Base-by-base conservation (phyloP, 73 alveolate species). In the Paramecium caudatum region DNA sequence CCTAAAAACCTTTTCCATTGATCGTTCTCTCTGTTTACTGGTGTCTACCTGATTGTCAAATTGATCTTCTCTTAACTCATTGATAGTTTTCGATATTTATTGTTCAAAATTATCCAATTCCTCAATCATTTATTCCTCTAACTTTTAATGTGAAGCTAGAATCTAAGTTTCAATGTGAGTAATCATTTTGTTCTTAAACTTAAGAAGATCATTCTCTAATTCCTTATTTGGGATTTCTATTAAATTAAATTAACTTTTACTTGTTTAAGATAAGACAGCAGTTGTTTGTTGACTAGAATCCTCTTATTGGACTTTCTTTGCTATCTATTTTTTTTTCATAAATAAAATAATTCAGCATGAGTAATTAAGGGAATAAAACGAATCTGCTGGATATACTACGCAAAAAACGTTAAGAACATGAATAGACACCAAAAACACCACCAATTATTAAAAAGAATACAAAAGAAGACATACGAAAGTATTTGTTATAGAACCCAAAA, bases 1-100 rank as follows among this genome's bases (percentile, higher is more conserved):
- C 80, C 45, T 55, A 15, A 65, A 65, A 2, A 65, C 49, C 39
- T 65, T 65, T 23, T 65, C 83, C 83, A 65, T 65, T 65, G 27
- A 65, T 65, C 48, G 19, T 33, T 65, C 83, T 15, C 15, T 10
- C 27, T 30, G 83, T 5, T 65, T 30, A 32, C 8, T 65, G 13
- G 19, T 25, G 34, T 49, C 17, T 32, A 65, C 49, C 17, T 33
- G 27, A 49, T 65, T 36, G 47, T 33, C 83, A 65, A 32, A 65
- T 33, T 65, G 33, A 30, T 65, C 83, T 8, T 65, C 83, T 65
- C 83, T 65, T 33, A 65, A 33, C n/a, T 65, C 30, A 36, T 65
- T 34, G 30, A 65, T 33, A 3, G 83, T 65, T 33, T 65, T 32
- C 0, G 50, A 33, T 3, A 65, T 65, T 27, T 30, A 3, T 33